Percentiles rank a stretch among this genome's conserved stretches.
Conservation (phyloP, 192 early-diverging fungal genomes). For the Coemansia sp. region DNA sequence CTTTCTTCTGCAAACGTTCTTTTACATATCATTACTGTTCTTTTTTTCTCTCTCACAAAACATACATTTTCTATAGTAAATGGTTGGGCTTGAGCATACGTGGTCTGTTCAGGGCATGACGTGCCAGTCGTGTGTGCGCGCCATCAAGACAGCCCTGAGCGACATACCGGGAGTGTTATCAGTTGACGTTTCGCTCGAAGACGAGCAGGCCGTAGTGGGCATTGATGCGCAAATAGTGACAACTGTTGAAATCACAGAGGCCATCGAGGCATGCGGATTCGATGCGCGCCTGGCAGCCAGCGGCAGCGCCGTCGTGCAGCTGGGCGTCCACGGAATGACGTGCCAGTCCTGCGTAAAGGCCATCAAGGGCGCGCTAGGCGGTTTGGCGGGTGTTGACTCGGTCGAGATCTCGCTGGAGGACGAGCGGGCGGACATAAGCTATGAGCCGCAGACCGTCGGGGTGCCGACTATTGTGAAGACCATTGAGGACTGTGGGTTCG, state of each 20-base stretch:
- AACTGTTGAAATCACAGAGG: constrained; percentile 28
- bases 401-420: constrained; percentile 57
- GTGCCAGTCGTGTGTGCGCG: constrained; percentile 82
- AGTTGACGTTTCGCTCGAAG: constrained; percentile 60
- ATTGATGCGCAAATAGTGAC: not conserved
- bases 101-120: constrained; percentile 72
- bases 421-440: constrained; percentile 57
- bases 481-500: constrained; percentile 73
- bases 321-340: constrained; percentile 62
- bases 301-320: not conserved
- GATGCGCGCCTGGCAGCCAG: constrained; percentile 27
- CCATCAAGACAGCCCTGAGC: constrained; percentile 61
- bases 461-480: constrained; percentile 23
- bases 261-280: constrained; percentile 69
- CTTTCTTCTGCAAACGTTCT: too few species aligned
- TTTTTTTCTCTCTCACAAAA: constrained; percentile 2
- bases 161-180: constrained; percentile 55
- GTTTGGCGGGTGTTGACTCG: constrained; percentile 50
- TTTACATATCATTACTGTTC: not conserved
- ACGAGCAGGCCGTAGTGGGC: constrained; percentile 56
- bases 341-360: constrained; percentile 80
- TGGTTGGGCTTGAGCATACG: constrained; percentile 13
- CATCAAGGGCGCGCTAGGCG: constrained; percentile 58
- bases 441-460: constrained; percentile 36
- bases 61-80: not conserved